These are phyloP conservation scores for Quercus tomentella DNA, from an alignment of 331 rosid species.

Conservation along the genomic window DNA sequence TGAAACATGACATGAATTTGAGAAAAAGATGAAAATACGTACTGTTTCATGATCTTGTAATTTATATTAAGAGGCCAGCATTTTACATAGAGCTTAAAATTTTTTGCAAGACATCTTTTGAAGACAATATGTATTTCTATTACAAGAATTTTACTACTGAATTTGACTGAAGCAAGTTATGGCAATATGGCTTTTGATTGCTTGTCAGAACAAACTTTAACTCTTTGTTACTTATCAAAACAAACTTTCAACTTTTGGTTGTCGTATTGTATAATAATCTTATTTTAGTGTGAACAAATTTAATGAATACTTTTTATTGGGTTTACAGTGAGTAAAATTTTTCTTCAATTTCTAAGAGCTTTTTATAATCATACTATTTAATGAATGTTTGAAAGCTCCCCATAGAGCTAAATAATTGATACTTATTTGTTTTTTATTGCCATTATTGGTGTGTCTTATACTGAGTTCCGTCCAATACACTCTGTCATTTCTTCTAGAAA, in stretches of 20 bases:
- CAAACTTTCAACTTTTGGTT: neutral
- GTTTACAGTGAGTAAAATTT: no score
- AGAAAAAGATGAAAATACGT: neutral
- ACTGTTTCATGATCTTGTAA: neutral
- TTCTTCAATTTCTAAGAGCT: no score
- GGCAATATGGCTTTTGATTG: neutral
- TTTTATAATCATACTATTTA: no score
- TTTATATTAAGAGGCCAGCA: neutral
- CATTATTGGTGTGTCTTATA: neutral
- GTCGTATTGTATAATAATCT: neutral
- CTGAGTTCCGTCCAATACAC: neutral
- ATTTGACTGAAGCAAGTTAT: neutral
- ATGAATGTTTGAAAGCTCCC: no score
- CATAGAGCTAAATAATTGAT: no score
- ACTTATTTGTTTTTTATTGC: neutral
- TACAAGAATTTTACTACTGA: neutral
- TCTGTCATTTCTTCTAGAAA: neutral
- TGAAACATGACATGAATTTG: neutral
- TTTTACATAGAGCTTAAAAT: neutral
- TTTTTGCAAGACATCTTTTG: neutral
- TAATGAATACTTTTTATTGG: no score
- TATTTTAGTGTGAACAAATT: neutral
- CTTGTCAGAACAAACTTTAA: neutral
- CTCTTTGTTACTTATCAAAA: neutral
- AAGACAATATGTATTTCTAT: neutral